Conservation (phyloP, 192 early-diverging fungal species). For the Backusella australiensis region DNA sequence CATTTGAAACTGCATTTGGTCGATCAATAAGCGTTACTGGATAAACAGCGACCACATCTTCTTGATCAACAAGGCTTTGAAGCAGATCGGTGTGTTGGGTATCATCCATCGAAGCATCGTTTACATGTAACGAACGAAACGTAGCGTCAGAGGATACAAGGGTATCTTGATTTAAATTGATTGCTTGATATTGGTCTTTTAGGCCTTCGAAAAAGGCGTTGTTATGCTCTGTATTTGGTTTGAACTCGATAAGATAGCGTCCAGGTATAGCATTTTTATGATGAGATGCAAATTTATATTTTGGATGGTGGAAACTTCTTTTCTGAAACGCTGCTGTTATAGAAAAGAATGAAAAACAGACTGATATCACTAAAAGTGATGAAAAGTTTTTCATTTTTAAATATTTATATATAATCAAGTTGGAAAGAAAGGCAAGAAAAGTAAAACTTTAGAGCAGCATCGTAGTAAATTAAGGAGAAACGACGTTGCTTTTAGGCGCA, state of each 20-base stretch:
- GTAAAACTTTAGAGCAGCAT: background rate
- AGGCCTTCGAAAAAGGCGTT: background rate
- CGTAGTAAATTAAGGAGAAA: background rate
- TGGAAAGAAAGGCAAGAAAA: background rate
- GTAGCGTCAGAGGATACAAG: background rate
- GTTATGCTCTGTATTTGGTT: background rate
- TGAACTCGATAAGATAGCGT: background rate
- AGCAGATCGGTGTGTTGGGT: background rate
- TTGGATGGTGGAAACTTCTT: slow-evolving; percentile 1
- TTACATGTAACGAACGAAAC: background rate
- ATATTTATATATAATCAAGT: background rate
- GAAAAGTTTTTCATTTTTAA: background rate
- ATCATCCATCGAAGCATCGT: background rate
- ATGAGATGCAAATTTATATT: background rate
- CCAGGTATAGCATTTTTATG: slow-evolving; percentile 5
- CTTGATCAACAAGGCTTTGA: slow-evolving; percentile 11
- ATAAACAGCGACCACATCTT: slow-evolving; percentile 18
- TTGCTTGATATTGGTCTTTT: background rate
- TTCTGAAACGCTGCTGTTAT: background rate
- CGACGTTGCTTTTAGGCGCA: background rate
- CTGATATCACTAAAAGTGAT: background rate
- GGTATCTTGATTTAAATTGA: background rate
- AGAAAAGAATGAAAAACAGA: background rate
- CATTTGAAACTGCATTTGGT: slow-evolving; percentile 10
- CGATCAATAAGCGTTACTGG: slow-evolving; percentile 15